Evolutionary conservation across 176 grass and related monocot genomes (phyloP).

Genomic region (Aegilops bicornis): DNA sequence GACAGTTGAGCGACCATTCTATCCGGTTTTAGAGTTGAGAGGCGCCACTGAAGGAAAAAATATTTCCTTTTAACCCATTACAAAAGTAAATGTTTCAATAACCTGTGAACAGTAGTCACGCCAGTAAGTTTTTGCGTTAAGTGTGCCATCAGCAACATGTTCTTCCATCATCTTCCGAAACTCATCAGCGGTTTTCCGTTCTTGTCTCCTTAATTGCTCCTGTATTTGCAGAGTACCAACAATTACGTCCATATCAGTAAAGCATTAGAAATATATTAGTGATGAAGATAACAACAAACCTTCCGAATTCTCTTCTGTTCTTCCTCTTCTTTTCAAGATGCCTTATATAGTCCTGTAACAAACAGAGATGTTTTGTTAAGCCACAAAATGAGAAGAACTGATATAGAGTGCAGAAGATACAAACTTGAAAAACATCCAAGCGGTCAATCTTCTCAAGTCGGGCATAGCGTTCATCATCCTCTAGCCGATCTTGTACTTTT

Average conservation of each 20-base stretch:
- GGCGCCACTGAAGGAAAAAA: background rate
- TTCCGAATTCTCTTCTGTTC: constrained; percentile 79
- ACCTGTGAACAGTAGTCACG: constrained; percentile 84
- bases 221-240: constrained; percentile 12
- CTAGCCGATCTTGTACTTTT: constrained; percentile 88
- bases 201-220: constrained; percentile 71
- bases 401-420: constrained; percentile 20
- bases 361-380: constrained; percentile 30
- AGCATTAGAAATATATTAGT: background rate
- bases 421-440: constrained; percentile 89
- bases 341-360: constrained; percentile 59
- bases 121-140: constrained; percentile 95
- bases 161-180: constrained; percentile 90
- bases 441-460: constrained; percentile 93
- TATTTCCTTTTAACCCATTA: background rate
- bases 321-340: constrained; percentile 27
- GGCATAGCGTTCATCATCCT: constrained; percentile 82
- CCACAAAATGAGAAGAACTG: background rate
- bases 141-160: constrained; percentile 62
- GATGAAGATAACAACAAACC: constrained; percentile 37
- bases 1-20: background rate
- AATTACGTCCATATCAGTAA: background rate
- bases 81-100: constrained; percentile 19
- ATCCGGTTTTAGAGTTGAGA: background rate
- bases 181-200: constrained; percentile 85